Evolutionary conservation across 106 monocot species (phyloP).

Genomic region (Posidonia australis): DNA sequence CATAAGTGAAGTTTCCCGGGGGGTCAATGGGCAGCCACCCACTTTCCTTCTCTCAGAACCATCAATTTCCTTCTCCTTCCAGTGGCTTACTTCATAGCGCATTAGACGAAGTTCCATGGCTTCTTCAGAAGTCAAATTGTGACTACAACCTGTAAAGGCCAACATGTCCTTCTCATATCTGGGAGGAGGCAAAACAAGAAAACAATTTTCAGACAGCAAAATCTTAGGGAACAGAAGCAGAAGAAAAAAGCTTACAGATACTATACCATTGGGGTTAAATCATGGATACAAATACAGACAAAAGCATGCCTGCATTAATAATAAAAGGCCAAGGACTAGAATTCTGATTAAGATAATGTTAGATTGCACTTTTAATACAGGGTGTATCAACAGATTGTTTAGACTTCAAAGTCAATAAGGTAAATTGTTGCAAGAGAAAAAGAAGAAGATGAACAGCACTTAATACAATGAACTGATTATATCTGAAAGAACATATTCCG

Average conservation of each 20-base stretch:
- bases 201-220: neutral
- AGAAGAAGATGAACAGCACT: too few relatives aligned
- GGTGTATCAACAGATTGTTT: too few relatives aligned
- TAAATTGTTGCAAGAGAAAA: too few relatives aligned
- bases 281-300: too few relatives aligned
- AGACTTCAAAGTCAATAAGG: too few relatives aligned
- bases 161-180: constrained; percentile 98
- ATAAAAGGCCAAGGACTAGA: too few relatives aligned
- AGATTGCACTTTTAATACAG: too few relatives aligned
- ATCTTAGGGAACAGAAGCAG: neutral
- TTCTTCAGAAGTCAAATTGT: constrained; percentile 73
- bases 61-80: constrained; percentile 98
- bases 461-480: too few relatives aligned
- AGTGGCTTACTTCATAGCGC: constrained; percentile 82
- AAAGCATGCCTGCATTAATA: too few relatives aligned
- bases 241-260: neutral
- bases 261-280: too few relatives aligned
- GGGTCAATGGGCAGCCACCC: constrained; percentile 90
- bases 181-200: constrained; percentile 10
- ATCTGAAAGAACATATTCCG: too few relatives aligned
- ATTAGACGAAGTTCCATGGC: constrained; percentile 62
- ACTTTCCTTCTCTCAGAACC: constrained; percentile 45
- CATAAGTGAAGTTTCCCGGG: constrained; percentile 85
- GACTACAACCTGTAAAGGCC: constrained; percentile 86
- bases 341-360: too few relatives aligned